Evolutionary conservation across 768 basidiomycete genomes (phyloP).

Genomic region (Trametes meyenii): DNA sequence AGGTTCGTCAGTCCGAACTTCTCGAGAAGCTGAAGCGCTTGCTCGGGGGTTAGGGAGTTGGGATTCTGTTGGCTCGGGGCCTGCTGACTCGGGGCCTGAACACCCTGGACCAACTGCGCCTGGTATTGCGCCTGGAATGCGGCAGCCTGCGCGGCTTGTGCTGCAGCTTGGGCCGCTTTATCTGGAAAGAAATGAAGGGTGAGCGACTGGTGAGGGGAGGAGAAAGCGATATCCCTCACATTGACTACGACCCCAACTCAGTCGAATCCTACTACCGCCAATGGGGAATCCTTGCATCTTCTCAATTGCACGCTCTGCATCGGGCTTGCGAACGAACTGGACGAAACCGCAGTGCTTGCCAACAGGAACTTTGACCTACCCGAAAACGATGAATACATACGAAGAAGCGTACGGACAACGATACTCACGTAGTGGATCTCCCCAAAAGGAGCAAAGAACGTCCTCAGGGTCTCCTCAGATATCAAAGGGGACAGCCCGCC

Average conservation of each 20-base stretch:
- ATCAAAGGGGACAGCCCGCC: constrained; percentile 89
- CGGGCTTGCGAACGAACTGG: constrained; percentile 89
- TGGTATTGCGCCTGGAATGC: constrained; percentile 53
- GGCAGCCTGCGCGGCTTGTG: constrained; percentile 74
- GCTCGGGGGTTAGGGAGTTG: constrained; percentile 33
- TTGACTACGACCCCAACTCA: constrained; percentile 95
- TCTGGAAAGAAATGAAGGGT: constrained; percentile 47
- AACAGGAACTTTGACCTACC: constrained; percentile 91
- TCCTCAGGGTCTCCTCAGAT: constrained; percentile 87
- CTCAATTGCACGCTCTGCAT: constrained; percentile 91
- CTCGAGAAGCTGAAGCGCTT: constrained; percentile 38
- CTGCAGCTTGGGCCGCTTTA: constrained; percentile 90
- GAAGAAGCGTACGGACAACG: not conserved
- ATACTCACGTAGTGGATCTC: constrained; percentile 84
- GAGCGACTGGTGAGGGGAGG: not conserved
- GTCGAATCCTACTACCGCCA: constrained; percentile 85
- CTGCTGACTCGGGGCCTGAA: constrained; percentile 4
- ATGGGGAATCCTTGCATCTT: constrained; percentile 98
- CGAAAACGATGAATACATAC: constrained; percentile 18
- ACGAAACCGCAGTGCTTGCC: constrained; percentile 97
- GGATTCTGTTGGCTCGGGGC: constrained; percentile 14
- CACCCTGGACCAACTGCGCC: constrained; percentile 19
- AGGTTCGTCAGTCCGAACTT: constrained; percentile 35
- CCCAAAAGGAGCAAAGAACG: constrained; percentile 91
- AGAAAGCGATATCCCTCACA: constrained; percentile 55